Percentiles rank a stretch among this genome's conserved stretches.
These are phyloP conservation scores for Pythium dissimile DNA, from an alignment of 352 stramenopile genomes.

Conservation along the genomic window DNA sequence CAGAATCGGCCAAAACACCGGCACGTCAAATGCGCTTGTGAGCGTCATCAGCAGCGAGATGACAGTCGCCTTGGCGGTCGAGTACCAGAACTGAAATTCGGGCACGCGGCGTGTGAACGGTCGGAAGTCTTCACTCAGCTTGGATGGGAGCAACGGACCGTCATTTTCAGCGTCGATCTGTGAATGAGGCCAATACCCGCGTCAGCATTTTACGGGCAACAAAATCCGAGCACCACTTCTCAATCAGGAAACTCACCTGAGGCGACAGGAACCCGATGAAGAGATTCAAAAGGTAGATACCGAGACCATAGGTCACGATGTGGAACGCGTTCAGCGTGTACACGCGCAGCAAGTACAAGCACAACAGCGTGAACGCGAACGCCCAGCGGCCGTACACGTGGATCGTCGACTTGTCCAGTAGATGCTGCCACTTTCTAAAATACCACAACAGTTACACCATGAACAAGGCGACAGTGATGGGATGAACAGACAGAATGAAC, in stretches of 20 bases:
- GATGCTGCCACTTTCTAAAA: conserved; percentile 94
- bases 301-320: conserved; percentile 98
- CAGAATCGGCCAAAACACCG: conserved; percentile 99
- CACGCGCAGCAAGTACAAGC: conserved; percentile 93
- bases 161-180: conserved; percentile 87
- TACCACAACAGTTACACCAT: not conserved
- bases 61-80: conserved; percentile 84
- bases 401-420: conserved; percentile 98
- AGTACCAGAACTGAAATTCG: conserved; percentile 99
- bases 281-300: conserved; percentile 99
- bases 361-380: conserved; percentile 79
- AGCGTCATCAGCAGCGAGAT: conserved; percentile 97
- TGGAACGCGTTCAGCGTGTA: conserved; percentile 94
- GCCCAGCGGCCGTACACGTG: conserved; percentile 93
- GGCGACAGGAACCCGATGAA: conserved; percentile 99
- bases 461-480: too few relatives aligned
- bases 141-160: conserved; percentile 87
- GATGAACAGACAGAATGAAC: too few relatives aligned
- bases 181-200: not conserved
- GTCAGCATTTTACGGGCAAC: too few relatives aligned
- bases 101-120: conserved; percentile 93
- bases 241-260: conserved; percentile 60
- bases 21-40: conserved; percentile 97
- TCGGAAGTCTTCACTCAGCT: conserved; percentile 88
- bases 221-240: not conserved